These are phyloP conservation scores for Chaetomium olivaceum DNA, from an alignment of 2,329 filamentous ascomycete genomes.

Conservation along the genomic window DNA sequence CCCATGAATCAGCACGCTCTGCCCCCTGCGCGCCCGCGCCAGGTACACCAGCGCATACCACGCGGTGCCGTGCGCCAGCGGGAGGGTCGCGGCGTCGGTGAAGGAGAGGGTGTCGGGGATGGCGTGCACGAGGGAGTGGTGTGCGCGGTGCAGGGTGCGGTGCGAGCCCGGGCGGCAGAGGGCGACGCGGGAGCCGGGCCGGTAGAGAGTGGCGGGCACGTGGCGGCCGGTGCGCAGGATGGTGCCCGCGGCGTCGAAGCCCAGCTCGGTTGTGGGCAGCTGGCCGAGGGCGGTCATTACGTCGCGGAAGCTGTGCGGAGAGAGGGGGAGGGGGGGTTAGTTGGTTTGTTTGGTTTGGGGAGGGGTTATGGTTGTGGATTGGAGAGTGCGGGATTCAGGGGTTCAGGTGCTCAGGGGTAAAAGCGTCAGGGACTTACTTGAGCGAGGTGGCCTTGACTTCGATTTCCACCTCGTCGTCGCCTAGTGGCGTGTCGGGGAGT, in stretches of 20 bases:
- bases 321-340: neutral
- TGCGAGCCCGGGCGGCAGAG: neutral
- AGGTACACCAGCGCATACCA: neutral
- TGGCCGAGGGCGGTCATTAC: slow-evolving; percentile 2
- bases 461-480: slow-evolving; percentile 1
- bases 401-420: neutral
- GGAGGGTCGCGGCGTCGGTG: neutral
- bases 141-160: neutral
- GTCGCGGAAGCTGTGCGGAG: slow-evolving; percentile 1
- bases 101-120: neutral
- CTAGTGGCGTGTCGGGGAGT: neutral
- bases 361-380: too few relatives aligned
- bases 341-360: neutral
- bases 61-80: neutral
- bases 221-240: neutral
- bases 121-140: neutral
- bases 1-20: neutral
- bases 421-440: neutral
- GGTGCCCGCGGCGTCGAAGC: slow-evolving; percentile 1
- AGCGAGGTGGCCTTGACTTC: neutral
- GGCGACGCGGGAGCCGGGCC: neutral
- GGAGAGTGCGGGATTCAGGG: neutral
- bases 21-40: neutral
- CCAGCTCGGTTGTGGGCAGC: neutral
- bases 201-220: neutral